Percentiles rank a stretch among this genome's conserved stretches.
phyloP scores from a whole-genome alignment of 169 alveolate genomes.

The Plasmodium berghei region DNA sequence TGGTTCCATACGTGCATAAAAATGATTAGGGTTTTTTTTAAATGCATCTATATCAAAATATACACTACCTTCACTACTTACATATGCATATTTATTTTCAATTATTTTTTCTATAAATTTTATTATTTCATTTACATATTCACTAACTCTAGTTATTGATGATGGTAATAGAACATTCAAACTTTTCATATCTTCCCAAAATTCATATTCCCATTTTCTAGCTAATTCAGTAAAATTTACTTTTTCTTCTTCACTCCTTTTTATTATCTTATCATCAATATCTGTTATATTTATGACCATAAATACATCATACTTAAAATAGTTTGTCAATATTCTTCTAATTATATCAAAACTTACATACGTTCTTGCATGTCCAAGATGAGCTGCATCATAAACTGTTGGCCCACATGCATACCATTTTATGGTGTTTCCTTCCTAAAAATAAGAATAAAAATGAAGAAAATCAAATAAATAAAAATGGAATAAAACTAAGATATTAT shows the following conservation, averaged over 20 bases:
- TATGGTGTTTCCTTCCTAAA: slow-evolving; percentile 87
- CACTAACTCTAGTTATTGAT: slow-evolving; percentile 96
- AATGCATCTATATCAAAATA: slow-evolving; percentile 95
- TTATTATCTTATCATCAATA: slow-evolving; percentile 98
- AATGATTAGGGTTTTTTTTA: slow-evolving; percentile 89
- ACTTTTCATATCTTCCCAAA: slow-evolving; percentile 92
- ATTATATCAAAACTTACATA: slow-evolving; percentile 96
- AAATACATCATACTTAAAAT: slow-evolving; percentile 96
- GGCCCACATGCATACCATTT: slow-evolving; percentile 96
- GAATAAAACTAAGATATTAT: background rate
- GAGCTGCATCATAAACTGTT: slow-evolving; percentile 98
- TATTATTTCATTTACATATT: slow-evolving; percentile 95
- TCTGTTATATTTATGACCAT: slow-evolving; percentile 98
- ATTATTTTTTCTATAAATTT: slow-evolving; percentile 92
- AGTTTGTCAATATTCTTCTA: slow-evolving; percentile 94
- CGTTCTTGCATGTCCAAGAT: slow-evolving; percentile 99
- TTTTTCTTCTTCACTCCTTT: slow-evolving; percentile 84
- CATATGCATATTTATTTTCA: slow-evolving; percentile 96
- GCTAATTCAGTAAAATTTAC: slow-evolving; percentile 88
- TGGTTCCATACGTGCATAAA: slow-evolving; percentile 95
- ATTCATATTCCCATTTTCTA: slow-evolving; percentile 93
- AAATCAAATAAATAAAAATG: background rate
- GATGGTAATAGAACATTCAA: slow-evolving; percentile 95
- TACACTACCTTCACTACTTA: slow-evolving; percentile 95
- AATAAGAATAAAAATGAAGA: background rate